Percentiles rank a stretch among this genome's conserved stretches.
These are phyloP conservation scores for Erigeron canadensis DNA, from an alignment of 129 eudicot genomes.

Conservation along the genomic window DNA sequence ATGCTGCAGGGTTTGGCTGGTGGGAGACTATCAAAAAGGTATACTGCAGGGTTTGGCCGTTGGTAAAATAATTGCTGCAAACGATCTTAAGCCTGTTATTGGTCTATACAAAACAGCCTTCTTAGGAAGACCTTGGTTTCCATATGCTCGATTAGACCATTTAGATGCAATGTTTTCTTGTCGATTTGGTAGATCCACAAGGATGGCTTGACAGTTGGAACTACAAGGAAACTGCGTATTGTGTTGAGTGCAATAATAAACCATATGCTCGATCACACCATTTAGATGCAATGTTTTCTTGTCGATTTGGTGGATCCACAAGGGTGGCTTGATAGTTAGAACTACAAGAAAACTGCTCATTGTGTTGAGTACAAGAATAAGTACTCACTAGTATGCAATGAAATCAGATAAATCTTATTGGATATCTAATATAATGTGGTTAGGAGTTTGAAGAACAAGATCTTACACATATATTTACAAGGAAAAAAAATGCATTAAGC, in stretches of 20 bases:
- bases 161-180: slow-evolving; percentile 30
- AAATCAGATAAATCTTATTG: not conserved
- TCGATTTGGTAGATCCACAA: slow-evolving; percentile 29
- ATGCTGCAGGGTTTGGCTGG: not conserved
- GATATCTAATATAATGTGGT: slow-evolving; percentile 5
- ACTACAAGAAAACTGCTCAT: slow-evolving; percentile 23
- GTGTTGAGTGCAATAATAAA: slow-evolving; percentile 40
- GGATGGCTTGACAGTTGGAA: slow-evolving; percentile 40
- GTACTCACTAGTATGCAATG: slow-evolving; percentile 1
- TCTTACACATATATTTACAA: slow-evolving; percentile 18
- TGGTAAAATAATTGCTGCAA: slow-evolving; percentile 21
- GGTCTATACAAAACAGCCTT: slow-evolving; percentile 19
- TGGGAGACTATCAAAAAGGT: slow-evolving; percentile 21
- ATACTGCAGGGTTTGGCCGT: too few species aligned
- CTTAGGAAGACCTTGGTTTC: slow-evolving; percentile 37
- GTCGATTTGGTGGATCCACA: slow-evolving; percentile 32
- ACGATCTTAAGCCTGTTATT: slow-evolving; percentile 31
- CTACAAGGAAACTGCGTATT: slow-evolving; percentile 26
- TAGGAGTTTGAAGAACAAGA: slow-evolving; percentile 8
- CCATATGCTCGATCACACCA: too few species aligned
- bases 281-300: slow-evolving; percentile 29
- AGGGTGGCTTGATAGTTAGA: slow-evolving; percentile 40
- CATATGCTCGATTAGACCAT: slow-evolving; percentile 18
- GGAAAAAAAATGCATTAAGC: not conserved
- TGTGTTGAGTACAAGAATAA: slow-evolving; percentile 42